Percentiles rank a stretch among this genome's conserved stretches.
Evolutionary conservation across 1,139 yeast genomes (phyloP).

Genomic region (Saccharomycopsis hybrid): DNA sequence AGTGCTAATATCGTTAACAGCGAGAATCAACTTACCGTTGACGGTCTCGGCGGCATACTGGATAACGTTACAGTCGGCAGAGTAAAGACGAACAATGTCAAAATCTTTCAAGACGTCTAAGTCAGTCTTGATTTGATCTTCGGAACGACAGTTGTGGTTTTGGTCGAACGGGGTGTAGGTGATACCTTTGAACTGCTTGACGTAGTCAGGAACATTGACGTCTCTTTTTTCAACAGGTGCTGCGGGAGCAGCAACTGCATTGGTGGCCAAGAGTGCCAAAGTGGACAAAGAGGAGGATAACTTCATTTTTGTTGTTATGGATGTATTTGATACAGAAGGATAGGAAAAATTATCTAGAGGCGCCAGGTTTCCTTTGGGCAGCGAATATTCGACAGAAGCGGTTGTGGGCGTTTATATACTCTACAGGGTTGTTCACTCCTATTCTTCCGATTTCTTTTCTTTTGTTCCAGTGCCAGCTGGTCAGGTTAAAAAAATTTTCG

Average conservation of each 20-base stretch:
- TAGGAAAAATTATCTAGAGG: no score
- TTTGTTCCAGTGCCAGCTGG: no score
- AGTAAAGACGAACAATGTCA: conserved; percentile 61
- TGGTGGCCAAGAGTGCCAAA: neutral
- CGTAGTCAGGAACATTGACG: conserved; percentile 17
- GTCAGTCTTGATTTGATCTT: conserved; percentile 52
- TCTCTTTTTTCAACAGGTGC: conserved; percentile 25
- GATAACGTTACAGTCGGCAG: conserved; percentile 80
- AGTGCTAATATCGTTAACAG: conserved; percentile 58
- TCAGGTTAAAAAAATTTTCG: no score
- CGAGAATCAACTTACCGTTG: conserved; percentile 60
- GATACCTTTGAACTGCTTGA: conserved; percentile 54
- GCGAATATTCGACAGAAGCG: no score
- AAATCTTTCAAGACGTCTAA: conserved; percentile 46
- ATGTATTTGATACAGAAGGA: no score
- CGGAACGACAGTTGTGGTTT: conserved; percentile 61
- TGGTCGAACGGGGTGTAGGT: conserved; percentile 77
- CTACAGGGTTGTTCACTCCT: no score
- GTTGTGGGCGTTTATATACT: no score
- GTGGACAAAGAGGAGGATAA: neutral
- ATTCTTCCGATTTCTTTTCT: no score
- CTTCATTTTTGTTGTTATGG: neutral
- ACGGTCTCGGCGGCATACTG: conserved; percentile 55
- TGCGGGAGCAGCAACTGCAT: conserved; percentile 1
- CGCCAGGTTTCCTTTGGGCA: no score